Conservation (phyloP, 495 filamentous ascomycete species). For the Aeminium ludgeri region DNA sequence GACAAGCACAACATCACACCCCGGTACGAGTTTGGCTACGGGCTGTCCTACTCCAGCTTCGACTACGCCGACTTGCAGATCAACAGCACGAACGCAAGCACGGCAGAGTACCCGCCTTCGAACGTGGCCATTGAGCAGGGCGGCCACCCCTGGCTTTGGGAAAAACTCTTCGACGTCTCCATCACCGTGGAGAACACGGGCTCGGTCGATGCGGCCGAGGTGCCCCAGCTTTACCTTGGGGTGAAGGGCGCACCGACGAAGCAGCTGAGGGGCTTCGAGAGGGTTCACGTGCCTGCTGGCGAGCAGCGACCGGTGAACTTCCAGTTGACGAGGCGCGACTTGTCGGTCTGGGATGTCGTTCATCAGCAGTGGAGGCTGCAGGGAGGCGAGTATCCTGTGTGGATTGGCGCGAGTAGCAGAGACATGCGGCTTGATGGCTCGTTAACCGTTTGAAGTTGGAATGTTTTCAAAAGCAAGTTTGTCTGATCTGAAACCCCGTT, state of each 20-base stretch:
- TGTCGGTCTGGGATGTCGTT: constrained; percentile 12
- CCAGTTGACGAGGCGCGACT: constrained; percentile 11
- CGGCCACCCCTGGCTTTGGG: constrained; percentile 42
- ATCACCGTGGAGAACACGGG: constrained; percentile 43
- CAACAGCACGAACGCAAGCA: constrained; percentile 6
- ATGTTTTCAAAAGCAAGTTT: too few species aligned
- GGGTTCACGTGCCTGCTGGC: constrained; percentile 7
- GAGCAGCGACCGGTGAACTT: constrained; percentile 1
- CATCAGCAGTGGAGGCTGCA: constrained; percentile 9
- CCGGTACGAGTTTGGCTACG: constrained; percentile 28
- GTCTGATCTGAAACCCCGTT: too few species aligned
- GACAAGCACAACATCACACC: constrained; percentile 14
- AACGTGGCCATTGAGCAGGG: constrained; percentile 33
- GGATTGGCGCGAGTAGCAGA: constrained; percentile 10
- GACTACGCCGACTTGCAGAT: constrained; percentile 15
- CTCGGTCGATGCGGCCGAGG: constrained; percentile 21
- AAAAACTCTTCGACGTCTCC: constrained; percentile 34
- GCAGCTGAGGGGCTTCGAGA: constrained; percentile 13
- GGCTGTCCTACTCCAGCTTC: constrained; percentile 54
- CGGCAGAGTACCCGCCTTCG: constrained; percentile 8
- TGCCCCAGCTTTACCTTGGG: constrained; percentile 45
- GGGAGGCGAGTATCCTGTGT: constrained; percentile 6
- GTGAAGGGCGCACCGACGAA: constrained; percentile 8
- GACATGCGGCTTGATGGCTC: constrained; percentile 12
- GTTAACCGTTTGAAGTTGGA: background rate